Evolutionary conservation across 2,329 filamentous ascomycete genomes (phyloP).

Genomic region (Pseudopyrenochaeta lycopersici): DNA sequence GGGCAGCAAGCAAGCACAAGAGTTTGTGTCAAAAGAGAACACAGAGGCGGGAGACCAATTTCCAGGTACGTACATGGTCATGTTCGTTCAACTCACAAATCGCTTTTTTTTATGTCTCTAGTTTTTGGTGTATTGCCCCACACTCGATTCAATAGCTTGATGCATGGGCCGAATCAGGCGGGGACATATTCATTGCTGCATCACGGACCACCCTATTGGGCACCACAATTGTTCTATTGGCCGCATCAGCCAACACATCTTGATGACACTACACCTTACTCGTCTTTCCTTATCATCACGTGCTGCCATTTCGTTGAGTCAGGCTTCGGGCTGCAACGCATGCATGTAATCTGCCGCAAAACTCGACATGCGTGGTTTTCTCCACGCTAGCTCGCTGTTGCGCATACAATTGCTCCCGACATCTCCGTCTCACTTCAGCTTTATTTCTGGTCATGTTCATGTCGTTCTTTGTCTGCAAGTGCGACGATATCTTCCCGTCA

Average conservation of each 20-base stretch:
- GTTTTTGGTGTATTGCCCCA: slow-evolving; percentile 7
- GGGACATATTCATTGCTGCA: slow-evolving; percentile 13
- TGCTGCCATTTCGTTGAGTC: slow-evolving; percentile 25
- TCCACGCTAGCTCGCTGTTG: slow-evolving; percentile 20
- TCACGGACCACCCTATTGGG: slow-evolving; percentile 19
- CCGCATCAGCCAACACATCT: slow-evolving; percentile 20
- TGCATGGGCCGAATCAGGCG: slow-evolving; percentile 22
- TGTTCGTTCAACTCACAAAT: slow-evolving; percentile 7
- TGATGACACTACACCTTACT: slow-evolving; percentile 16
- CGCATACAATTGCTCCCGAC: slow-evolving; percentile 19
- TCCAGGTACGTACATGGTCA: slow-evolving; percentile 28
- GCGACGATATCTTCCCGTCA: neutral
- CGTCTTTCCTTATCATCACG: slow-evolving; percentile 39
- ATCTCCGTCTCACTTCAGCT: slow-evolving; percentile 18
- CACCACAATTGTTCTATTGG: slow-evolving; percentile 20
- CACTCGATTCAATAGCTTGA: slow-evolving; percentile 15
- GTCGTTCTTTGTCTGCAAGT: slow-evolving; percentile 4
- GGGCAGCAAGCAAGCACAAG: slow-evolving; percentile 4
- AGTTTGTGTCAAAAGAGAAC: slow-evolving; percentile 10
- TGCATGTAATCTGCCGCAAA: slow-evolving; percentile 36
- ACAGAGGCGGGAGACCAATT: slow-evolving; percentile 7
- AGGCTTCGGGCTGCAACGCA: slow-evolving; percentile 37
- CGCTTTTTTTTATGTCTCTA: neutral
- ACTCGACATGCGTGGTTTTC: slow-evolving; percentile 29
- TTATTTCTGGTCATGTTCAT: slow-evolving; percentile 11